A percentile compares a stretch with the other conserved stretches of the same genome.
These are phyloP conservation scores for Heterobasidion occidentale DNA, from an alignment of 1,284 basidiomycete genomes.

Conservation along the genomic window DNA sequence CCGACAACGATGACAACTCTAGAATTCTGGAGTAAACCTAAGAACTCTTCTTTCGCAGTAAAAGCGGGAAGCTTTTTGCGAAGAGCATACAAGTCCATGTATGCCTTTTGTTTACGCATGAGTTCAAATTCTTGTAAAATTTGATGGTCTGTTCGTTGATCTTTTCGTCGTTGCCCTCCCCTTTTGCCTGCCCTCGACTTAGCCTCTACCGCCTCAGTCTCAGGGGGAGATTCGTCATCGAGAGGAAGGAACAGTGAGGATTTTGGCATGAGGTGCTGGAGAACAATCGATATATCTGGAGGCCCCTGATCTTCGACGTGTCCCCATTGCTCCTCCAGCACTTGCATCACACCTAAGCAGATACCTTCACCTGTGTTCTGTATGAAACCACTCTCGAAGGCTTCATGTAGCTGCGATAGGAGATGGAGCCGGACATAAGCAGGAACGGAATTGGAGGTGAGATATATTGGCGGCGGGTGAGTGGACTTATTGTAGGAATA, in stretches of 20 bases:
- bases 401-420: slow-evolving; percentile 53
- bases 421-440: slow-evolving; percentile 85
- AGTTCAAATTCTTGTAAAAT: slow-evolving; percentile 50
- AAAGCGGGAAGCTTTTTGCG: slow-evolving; percentile 76
- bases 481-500: slow-evolving; percentile 46
- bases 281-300: slow-evolving; percentile 61
- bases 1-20: slow-evolving; percentile 80
- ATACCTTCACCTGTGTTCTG: slow-evolving; percentile 66
- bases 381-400: slow-evolving; percentile 47
- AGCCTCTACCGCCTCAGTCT: neutral
- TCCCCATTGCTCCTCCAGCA: slow-evolving; percentile 68
- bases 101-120: slow-evolving; percentile 41
- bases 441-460: slow-evolving; percentile 66
- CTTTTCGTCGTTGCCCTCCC: slow-evolving; percentile 17
- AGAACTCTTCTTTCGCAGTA: slow-evolving; percentile 55
- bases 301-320: slow-evolving; percentile 59
- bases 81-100: slow-evolving; percentile 46
- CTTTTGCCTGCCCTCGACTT: slow-evolving; percentile 8
- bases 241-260: neutral
- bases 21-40: slow-evolving; percentile 48
- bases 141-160: slow-evolving; percentile 40
- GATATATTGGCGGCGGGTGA: slow-evolving; percentile 65
- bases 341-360: slow-evolving; percentile 67
- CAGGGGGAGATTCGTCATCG: neutral
- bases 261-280: slow-evolving; percentile 52